Base-by-base conservation (phyloP, 192 early-diverging fungal species). In the Linnemannia elongata region DNA sequence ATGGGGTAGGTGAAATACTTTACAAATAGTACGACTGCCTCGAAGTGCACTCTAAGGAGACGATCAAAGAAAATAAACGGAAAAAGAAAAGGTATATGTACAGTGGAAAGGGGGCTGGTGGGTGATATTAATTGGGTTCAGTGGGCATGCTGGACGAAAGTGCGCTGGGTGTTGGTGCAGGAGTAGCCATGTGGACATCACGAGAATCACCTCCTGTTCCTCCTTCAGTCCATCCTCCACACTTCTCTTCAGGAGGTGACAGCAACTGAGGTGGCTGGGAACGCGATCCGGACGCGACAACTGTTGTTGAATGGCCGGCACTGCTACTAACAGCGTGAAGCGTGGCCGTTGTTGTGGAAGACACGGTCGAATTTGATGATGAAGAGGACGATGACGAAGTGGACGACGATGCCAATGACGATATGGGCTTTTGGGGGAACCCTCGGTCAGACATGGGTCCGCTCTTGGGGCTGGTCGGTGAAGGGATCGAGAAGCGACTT, bases 401-500 rank as follows among this genome's bases (percentile, higher is more conserved):
- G 36, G 76, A 45, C 1, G 60, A 38, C 42, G 55, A 72, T 4
- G 72, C n/a, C 17, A 55, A 60, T 33, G 69, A 71, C 13, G 52
- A 35, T 71, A 49, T 27, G 18, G 30, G 68, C 7, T 52, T 47
- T 10, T 38, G 24, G 1, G 52, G 42, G 18, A n/a, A 39, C 44
- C 41, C 38, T 47, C 76, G 36, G 52, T 83, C 82, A 44, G 82
- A 83, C 82, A 83, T 83, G 38, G 82, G 82, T 54, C 82, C 82
- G 35, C 24, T 78, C 47, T 44, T 72, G 17, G 82, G 82, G 39
- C 82, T 83, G 3, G 82, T 83, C 1, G 82, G 82, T 24, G 82
- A 78, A 41, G 82, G 82, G 22, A 83, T 78, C 18, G 76, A 83
- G 72, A 69, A 83, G 9, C 82, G 82, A 20, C 75, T 63, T 33